phyloP scores from a whole-genome alignment of 768 basidiomycete species.

The Naganishia friedmannii region DNA sequence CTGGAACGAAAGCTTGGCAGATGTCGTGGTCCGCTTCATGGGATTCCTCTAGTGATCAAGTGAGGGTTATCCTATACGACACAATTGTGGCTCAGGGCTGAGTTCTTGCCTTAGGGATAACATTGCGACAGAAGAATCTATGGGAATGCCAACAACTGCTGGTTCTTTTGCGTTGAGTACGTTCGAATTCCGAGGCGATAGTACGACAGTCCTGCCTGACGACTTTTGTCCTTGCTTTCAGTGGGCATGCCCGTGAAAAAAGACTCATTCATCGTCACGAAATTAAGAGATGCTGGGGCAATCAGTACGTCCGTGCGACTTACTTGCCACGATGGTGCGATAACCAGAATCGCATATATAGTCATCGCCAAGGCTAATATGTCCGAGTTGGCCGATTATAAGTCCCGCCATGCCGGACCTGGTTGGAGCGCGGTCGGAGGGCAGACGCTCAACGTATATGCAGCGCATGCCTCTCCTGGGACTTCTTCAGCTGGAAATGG shows the following conservation, averaged over 20 bases:
- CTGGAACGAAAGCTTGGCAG: conserved; percentile 24
- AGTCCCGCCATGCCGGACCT: conserved; percentile 22
- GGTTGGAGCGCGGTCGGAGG: conserved; percentile 29
- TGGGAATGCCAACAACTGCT: conserved; percentile 46
- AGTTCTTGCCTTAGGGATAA: conserved; percentile 34
- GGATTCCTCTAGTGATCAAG: conserved; percentile 28
- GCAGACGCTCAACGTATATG: conserved; percentile 30
- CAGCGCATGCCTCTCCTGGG: conserved; percentile 36
- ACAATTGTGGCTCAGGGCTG: background rate
- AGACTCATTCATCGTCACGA: conserved; percentile 24
- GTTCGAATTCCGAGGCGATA: conserved; percentile 16
- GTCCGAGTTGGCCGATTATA: conserved; percentile 38
- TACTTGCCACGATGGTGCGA: background rate
- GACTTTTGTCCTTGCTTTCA: background rate
- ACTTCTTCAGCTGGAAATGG: conserved; percentile 32
- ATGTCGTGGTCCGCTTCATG: conserved; percentile 17
- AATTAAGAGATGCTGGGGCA: conserved; percentile 22
- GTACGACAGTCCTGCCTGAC: background rate
- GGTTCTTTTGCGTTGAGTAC: conserved; percentile 33
- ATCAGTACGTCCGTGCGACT: conserved; percentile 10
- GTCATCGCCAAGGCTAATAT: conserved; percentile 45
- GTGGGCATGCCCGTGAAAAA: conserved; percentile 31
- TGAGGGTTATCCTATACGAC: background rate
- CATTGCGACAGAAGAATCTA: conserved; percentile 39
- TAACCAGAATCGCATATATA: background rate